Evolutionary conservation across 2,329 filamentous ascomycete species (phyloP), one percentile per base, ranked within the genome.

Genomic region (Didymella pomorum): DNA sequence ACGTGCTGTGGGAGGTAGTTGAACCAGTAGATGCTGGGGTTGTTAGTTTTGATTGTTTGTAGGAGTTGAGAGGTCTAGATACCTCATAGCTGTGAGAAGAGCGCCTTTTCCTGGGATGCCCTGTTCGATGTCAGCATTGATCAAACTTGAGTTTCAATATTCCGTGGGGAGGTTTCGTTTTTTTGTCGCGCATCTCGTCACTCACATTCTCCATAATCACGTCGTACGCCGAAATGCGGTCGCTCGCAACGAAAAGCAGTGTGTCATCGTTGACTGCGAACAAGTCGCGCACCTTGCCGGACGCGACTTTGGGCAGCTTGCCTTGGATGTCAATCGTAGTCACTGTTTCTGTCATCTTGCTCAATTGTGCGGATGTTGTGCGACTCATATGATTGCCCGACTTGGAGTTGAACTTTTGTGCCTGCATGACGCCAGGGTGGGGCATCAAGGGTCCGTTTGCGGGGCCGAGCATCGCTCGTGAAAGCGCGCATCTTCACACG

Each of bases 161-260:
- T 7, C 7, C 4, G 23, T 7, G 23, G 23, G 7, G 3, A 25
- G 3, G 23, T 25, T 25, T 25, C 23, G 23, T 25, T 25, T 25
- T 25, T 25, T 25, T 25, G 7, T 25, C 23, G 23, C 23, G 23
- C 23, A 25, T 25, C 23, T 25, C 23, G 23, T 25, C 23, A 69
- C 78, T 71, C 75, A 88, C 87, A 79, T 95, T 97, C 70, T 86
- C 81, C 83, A 96, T 88, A 68, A 96, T 87, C 68, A 96, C 92
- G 84, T 98, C 94, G 82, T 94, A 98, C 55, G 95, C 95, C 23
- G 92, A 97, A 76, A 97, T 95, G 66, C 95, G 89, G 80, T 97
- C 93, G 14, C 91, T 90, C 23, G 91, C 89, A 54, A 93, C 87
- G 74, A 97, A 94, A 56, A 96, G 88, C 4, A 96, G 85, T 2